Base-by-base conservation (phyloP, 768 basidiomycete genomes). In the Boletus patriciae region DNA sequence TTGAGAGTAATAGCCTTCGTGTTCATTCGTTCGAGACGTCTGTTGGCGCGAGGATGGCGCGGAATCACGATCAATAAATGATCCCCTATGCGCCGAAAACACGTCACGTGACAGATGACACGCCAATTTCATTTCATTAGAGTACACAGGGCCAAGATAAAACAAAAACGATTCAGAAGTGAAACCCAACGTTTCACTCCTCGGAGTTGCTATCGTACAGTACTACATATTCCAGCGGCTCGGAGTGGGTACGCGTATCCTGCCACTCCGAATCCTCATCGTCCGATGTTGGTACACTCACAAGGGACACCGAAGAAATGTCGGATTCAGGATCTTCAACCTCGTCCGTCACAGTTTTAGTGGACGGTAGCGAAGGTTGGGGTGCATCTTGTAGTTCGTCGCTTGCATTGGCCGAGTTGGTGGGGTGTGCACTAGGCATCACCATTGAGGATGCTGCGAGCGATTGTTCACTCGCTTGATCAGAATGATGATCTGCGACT, bases 141-240 rank as follows among this genome's bases (percentile, higher is more conserved):
- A 16, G 9, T 40, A 40, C 38, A 40, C 18, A 12, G 15, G 34
- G 15, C 15, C 34, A 1, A 7, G 50, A 58, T 18, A 68, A 52
- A 52, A 62, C 33, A 10, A 55, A 58, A 41, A 7, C n/a, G 4
- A 21, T 36, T 52, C 43, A 23, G 11, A 25, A 46, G n/a, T 3
- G n/a, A 53, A 55, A 34, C 44, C 5, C 18, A 44, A 16, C 19
- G 25, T 21, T 48, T 69, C 60, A 72, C 33, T 82, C 83, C 34
- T 83, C 83, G 0, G 82, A 82, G 48, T 76, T 77, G 58, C 83
- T 84, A 65, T 89, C 89, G 60, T 88, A 90, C 55, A 90, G 69
- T 54, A 91, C 76, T 15, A 90, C 87, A 64, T 88, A 91, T 58
- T 90, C 87, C 60, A 80, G 70, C 7, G 67, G 68, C 57, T 68